Evolutionary conservation across 495 filamentous ascomycete genomes (phyloP), one percentile per base, ranked within the genome.

Genomic region (Neurospora africana): DNA sequence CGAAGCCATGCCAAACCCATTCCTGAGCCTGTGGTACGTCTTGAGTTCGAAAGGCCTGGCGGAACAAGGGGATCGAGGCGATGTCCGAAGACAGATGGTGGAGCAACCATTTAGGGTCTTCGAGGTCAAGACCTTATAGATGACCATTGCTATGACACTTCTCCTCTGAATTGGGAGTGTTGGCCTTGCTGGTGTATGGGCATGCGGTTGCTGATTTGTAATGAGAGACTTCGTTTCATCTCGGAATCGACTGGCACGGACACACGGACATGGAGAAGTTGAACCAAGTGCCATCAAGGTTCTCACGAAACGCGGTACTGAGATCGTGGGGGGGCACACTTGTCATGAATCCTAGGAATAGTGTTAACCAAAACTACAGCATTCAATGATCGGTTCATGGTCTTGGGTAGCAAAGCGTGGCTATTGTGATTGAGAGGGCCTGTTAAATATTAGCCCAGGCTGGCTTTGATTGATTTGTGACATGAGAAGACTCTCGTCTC

Each of bases 391-490:
- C 23, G 30, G 13, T 61, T 17, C 13, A 61, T 65, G 53, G 53
- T 65, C 27, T 65, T 65, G 27, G 53, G 53, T 33, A 65, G 53
- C 27, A 65, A 65, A 33, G 53, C 15, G 53, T 35, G 53, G 53
- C 15, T 65, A 33, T 65, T 65, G 53, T 65, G 53, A 65, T 65
- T 65, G 53, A 65, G 53, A 27, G 53, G 53, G 27, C 53, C 53
- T 61, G 53, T 61, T 61, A 61, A 33, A 61, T 61, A 33, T 65
- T 75, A 74, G 75, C 76, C 75, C 71, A 74, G 72, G 76, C 69
- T 73, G 70, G 73, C 75, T 72, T 74, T 74, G 72, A 68, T 75
- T 44, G 74, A 73, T 74, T 76, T 76, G 33, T 76, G 73, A 73
- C 74, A 72, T 69, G 58, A 67, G 72, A 68, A 69, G 71, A 73